A percentile compares a stretch with the other conserved stretches of the same genome.
phyloP scores from a whole-genome alignment of 2,329 filamentous ascomycete species.

The Penicillium corylophilum region DNA sequence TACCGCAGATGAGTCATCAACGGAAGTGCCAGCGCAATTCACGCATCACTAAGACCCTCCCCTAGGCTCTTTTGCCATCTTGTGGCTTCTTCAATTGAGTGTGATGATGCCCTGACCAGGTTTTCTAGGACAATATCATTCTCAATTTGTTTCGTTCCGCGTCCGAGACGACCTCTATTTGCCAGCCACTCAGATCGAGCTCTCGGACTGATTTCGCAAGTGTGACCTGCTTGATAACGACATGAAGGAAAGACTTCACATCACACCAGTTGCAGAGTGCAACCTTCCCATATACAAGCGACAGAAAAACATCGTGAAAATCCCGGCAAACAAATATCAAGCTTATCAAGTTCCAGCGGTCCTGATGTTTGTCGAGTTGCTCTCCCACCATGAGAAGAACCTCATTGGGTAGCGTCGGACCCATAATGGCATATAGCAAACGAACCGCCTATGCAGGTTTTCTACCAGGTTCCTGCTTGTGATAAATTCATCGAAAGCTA shows the following conservation, averaged over 20 bases:
- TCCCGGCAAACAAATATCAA: constrained; percentile 26
- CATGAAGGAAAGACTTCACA: constrained; percentile 22
- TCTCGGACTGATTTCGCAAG: constrained; percentile 25
- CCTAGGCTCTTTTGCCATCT: constrained; percentile 25
- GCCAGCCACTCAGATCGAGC: constrained; percentile 26
- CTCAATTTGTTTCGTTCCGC: constrained; percentile 8
- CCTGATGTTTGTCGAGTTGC: constrained; percentile 22
- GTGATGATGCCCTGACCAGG: constrained; percentile 11
- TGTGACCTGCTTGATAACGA: constrained; percentile 19
- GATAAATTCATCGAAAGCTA: background rate
- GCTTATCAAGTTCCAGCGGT: constrained; percentile 28
- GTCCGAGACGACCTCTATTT: background rate
- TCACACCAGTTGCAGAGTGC: constrained; percentile 18
- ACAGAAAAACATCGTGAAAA: constrained; percentile 30
- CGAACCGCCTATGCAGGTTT: background rate
- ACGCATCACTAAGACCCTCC: constrained; percentile 25
- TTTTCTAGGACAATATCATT: background rate
- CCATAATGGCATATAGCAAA: background rate
- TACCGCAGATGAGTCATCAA: constrained; percentile 24
- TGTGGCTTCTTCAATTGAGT: constrained; percentile 19
- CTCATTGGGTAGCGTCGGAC: constrained; percentile 24
- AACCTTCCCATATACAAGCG: constrained; percentile 22
- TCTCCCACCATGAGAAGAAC: constrained; percentile 32
- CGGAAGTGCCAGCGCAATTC: constrained; percentile 28
- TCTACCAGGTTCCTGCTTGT: background rate